Percentiles rank a stretch among this genome's conserved stretches.
These are phyloP conservation scores for Aureobasidium sp. DNA, from an alignment of 2,329 filamentous ascomycete genomes.

Conservation along the genomic window DNA sequence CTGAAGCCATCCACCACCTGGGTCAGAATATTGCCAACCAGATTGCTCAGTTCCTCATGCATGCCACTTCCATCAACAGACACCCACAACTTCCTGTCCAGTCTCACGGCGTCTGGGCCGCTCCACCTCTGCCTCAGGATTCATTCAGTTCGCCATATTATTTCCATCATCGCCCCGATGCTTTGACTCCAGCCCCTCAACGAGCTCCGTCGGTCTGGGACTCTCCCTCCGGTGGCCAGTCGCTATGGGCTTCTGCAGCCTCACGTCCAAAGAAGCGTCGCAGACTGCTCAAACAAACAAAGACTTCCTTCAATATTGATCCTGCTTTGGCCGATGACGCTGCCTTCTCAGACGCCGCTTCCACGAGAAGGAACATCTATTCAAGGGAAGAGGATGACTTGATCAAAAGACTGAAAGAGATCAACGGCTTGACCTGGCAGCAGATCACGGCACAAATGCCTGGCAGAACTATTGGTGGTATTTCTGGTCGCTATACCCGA, in stretches of 20 bases:
- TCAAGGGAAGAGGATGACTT: constrained; percentile 27
- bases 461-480: constrained; percentile 25
- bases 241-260: constrained; percentile 20
- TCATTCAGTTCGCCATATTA: constrained; percentile 8
- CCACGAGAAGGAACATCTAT: constrained; percentile 17
- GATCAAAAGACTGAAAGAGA: constrained; percentile 37
- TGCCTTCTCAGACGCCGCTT: neutral
- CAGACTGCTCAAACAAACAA: constrained; percentile 4
- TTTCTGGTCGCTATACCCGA: constrained; percentile 25
- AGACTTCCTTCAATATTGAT: neutral
- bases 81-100: constrained; percentile 15
- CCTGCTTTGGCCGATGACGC: neutral
- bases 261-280: constrained; percentile 6
- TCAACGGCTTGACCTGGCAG: constrained; percentile 31
- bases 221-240: constrained; percentile 18
- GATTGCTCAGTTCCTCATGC: constrained; percentile 27
- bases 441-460: constrained; percentile 32
- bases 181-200: neutral
- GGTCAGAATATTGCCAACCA: constrained; percentile 31
- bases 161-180: neutral
- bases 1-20: constrained; percentile 28
- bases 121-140: constrained; percentile 11
- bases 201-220: constrained; percentile 16
- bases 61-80: neutral
- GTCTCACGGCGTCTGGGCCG: neutral